Conservation (phyloP, 1,284 basidiomycete genomes). For the Acaromyces ingoldii region DNA sequence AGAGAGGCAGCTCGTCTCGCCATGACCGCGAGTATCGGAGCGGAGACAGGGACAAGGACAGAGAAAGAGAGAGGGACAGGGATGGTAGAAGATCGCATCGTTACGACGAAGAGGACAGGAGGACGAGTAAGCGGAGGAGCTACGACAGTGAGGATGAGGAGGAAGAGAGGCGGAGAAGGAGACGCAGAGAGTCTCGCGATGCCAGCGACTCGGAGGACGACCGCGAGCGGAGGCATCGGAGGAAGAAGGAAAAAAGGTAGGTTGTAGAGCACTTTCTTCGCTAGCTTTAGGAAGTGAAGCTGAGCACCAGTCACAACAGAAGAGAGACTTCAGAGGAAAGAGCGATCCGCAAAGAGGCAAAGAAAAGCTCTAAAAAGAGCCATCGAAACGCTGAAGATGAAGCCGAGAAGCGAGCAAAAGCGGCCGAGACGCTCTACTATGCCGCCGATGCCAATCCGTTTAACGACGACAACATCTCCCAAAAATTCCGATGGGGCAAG, state of each 20-base stretch:
- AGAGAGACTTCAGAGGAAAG: constrained; percentile 34
- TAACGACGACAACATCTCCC: constrained; percentile 86
- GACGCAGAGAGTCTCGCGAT: too few species aligned
- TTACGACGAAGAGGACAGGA: too few species aligned
- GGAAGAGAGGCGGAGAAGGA: too few species aligned
- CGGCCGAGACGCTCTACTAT: constrained; percentile 57
- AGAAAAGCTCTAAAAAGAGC: constrained; percentile 28
- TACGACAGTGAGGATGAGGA: too few species aligned
- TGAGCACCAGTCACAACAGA: constrained; percentile 7
- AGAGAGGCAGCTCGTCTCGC: too few species aligned
- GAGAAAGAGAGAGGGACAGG: too few species aligned
- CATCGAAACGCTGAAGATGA: constrained; percentile 23
- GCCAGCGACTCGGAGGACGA: constrained; percentile 4
- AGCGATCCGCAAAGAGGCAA: constrained; percentile 2
- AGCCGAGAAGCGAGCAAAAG: constrained; percentile 31
- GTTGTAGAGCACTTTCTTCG: neutral
- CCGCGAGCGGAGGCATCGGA: neutral
- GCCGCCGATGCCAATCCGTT: constrained; percentile 94
- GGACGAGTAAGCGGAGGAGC: too few species aligned
- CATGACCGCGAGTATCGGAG: too few species aligned
- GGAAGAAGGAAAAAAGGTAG: neutral
- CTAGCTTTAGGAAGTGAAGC: constrained; percentile 1
- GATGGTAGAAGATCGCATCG: too few species aligned
- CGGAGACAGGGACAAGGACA: too few species aligned
- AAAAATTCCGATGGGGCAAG: constrained; percentile 97